phyloP scores from a whole-genome alignment of 345 rosid genomes.

The Hibiscus trionum region DNA sequence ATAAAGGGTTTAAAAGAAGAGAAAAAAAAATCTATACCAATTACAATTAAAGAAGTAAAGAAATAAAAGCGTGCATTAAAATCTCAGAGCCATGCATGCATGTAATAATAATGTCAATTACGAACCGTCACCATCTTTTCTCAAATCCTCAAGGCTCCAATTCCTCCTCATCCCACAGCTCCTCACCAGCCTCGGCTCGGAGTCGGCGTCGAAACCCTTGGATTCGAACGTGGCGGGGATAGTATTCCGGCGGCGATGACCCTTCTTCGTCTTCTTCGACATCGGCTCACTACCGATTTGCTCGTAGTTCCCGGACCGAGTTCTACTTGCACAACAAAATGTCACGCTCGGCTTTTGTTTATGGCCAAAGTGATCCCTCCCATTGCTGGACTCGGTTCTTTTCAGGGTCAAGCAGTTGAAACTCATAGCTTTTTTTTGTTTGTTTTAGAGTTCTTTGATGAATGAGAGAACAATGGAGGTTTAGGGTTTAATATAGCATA shows the following conservation, averaged over 20 bases:
- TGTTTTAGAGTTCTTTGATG: not conserved
- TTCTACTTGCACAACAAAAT: constrained; percentile 24
- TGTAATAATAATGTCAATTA: not conserved
- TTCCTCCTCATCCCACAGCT: constrained; percentile 88
- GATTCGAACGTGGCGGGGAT: constrained; percentile 10
- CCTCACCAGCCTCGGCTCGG: constrained; percentile 58
- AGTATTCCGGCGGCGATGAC: constrained; percentile 33
- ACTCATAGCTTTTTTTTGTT: constrained; percentile 32
- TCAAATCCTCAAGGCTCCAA: constrained; percentile 90
- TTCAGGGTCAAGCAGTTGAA: constrained; percentile 51
- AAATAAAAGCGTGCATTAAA: too few species aligned
- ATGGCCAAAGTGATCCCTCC: not conserved
- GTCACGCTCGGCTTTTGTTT: not conserved
- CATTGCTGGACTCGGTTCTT: constrained; percentile 25
- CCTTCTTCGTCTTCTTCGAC: constrained; percentile 27
- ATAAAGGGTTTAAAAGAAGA: too few species aligned
- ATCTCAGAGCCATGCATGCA: not conserved
- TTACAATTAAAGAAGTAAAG: too few species aligned
- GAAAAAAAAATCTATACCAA: too few species aligned
- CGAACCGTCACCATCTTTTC: constrained; percentile 2
- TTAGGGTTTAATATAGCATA: not conserved
- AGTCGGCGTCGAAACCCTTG: constrained; percentile 13
- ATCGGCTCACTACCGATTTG: constrained; percentile 19
- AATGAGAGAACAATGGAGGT: not conserved
- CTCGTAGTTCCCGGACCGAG: constrained; percentile 37